Percentiles rank a stretch among this genome's conserved stretches.
phyloP scores from a whole-genome alignment of 257 asterid genomes.

The Perilla frutescens region DNA sequence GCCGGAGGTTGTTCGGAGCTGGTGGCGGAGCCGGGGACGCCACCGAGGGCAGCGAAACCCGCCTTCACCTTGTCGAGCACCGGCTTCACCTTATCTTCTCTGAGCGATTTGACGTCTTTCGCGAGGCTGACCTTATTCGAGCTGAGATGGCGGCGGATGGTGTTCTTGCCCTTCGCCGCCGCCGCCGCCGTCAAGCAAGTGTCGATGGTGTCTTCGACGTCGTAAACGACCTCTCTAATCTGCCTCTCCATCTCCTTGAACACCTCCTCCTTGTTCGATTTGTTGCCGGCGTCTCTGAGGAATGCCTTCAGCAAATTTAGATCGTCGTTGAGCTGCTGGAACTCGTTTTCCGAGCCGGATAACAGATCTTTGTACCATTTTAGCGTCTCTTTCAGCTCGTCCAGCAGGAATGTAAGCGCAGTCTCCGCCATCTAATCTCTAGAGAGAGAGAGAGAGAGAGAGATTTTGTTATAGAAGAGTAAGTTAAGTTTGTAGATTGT shows the following conservation, averaged over 20 bases:
- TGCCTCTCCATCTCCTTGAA: constrained; percentile 30
- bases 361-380: not conserved
- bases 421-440: not conserved
- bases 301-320: constrained; percentile 9
- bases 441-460: too few species aligned
- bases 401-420: constrained; percentile 30
- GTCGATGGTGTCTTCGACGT: constrained; percentile 46
- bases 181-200: constrained; percentile 25
- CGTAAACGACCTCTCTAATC: constrained; percentile 21
- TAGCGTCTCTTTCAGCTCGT: constrained; percentile 8
- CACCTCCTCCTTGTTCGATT: not conserved
- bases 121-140: constrained; percentile 1
- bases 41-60: not conserved
- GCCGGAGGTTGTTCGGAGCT: not conserved
- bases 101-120: constrained; percentile 9
- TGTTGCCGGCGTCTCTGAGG: constrained; percentile 9
- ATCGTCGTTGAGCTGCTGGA: constrained; percentile 21
- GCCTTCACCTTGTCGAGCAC: not conserved
- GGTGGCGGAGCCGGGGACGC: not conserved
- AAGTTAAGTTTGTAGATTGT: too few species aligned
- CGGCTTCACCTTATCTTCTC: constrained; percentile 24
- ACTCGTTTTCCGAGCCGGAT: constrained; percentile 24
- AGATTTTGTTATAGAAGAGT: too few species aligned
- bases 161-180: not conserved
- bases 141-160: not conserved